Base-by-base conservation (phyloP, 495 filamentous ascomycete species). In the Penicillium canariense region DNA sequence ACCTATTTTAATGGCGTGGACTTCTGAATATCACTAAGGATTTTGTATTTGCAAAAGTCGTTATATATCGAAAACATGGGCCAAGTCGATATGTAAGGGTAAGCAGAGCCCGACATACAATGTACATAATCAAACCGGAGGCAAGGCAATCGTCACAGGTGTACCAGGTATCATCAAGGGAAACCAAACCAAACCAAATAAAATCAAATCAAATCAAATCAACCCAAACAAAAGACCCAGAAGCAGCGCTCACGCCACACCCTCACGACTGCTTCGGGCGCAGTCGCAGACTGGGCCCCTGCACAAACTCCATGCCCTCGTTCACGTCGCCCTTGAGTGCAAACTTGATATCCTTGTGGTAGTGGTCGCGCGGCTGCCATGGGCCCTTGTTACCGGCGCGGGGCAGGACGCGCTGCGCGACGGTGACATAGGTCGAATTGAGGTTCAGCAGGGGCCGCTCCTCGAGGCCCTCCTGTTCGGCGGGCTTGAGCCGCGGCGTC, bases 301-400 rank as follows among this genome's bases (percentile, higher is more conserved):
- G 65, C 3, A 64, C 45, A 50, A 65, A 69, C 52, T 76, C 68
- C 60, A 76, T 53, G 1, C 58, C 60, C 20, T 66, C 65, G 9
- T 69, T 59, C 1, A 85, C 56, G 55, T 77, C 65, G 23, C 80
- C 82, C 52, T 70, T 72, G 51, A 68, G 67, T 5, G 79, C 76
- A 48, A 73, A 71, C 70, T 73, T 75, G 25, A 72, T 64, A 66
- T 87, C 84, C 55, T 66, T 67, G 2, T 78, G 52, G 60, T 84
- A 85, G 60, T 80, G 80, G 32, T 67, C 69, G 48, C 81, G 73
- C 26, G 81, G 70, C 58, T 68, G 50, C 84, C 84, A 87, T 3
- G 81, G 82, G 1, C 71, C 81, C 42, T 50, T 60, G 50, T 78
- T 68, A 0, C 71, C 77, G 50, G 71, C 72, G 57, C 68, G 71